Percentiles rank a stretch among this genome's conserved stretches.
Evolutionary conservation across 495 filamentous ascomycete genomes (phyloP).

Genomic region (Xylaria grammica): DNA sequence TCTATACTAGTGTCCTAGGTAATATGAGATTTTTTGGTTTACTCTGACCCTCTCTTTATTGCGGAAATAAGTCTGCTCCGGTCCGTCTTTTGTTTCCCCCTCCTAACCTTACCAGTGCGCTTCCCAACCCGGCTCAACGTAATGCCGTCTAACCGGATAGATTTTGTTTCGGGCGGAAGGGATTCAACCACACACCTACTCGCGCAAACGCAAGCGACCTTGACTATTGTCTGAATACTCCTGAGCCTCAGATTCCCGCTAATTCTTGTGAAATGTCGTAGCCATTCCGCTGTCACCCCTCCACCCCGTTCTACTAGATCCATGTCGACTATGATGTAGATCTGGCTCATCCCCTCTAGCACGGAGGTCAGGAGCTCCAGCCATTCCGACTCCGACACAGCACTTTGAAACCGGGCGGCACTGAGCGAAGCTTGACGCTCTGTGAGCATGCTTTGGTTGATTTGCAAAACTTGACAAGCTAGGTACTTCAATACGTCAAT

Average conservation of each 20-base stretch:
- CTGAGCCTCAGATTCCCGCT: not conserved
- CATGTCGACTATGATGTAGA: conserved; percentile 7
- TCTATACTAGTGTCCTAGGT: no score
- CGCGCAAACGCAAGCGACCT: not conserved
- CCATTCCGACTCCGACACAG: not conserved
- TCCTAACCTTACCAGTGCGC: not conserved
- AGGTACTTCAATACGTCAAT: not conserved
- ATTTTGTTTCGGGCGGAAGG: not conserved
- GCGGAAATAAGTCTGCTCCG: not conserved
- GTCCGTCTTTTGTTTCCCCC: not conserved
- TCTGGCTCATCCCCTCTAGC: not conserved
- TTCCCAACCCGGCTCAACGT: not conserved
- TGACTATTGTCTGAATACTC: conserved; percentile 4
- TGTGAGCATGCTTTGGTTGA: not conserved
- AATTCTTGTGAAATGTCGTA: not conserved
- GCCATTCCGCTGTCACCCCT: not conserved
- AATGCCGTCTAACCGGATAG: not conserved
- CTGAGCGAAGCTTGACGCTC: not conserved
- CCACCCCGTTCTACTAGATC: not conserved
- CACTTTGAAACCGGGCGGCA: not conserved
- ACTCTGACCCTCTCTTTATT: not conserved
- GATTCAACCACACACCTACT: not conserved
- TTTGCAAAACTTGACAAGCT: not conserved
- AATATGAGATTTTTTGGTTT: no score
- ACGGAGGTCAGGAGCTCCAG: not conserved